These are phyloP conservation scores for Noccaea caerulescens DNA, from an alignment of 345 rosid genomes.

Conservation along the genomic window DNA sequence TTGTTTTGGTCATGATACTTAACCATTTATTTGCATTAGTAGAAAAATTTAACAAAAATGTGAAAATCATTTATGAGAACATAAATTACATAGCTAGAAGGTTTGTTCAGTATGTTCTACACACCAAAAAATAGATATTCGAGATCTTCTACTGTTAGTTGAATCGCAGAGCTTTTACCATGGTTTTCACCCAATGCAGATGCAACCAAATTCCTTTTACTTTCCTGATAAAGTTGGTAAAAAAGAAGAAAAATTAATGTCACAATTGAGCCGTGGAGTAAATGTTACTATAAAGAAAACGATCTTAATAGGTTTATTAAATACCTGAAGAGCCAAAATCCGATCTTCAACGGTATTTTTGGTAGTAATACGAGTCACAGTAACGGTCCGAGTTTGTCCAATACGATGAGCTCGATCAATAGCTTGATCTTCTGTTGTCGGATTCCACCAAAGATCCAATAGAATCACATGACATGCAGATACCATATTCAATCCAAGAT, in stretches of 20 bases:
- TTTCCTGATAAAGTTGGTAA: conserved; percentile 53
- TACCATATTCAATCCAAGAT: conserved; percentile 92
- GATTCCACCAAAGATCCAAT: conserved; percentile 97
- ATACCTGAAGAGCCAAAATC: conserved; percentile 83
- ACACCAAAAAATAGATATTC: conserved; percentile 56
- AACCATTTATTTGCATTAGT: no score
- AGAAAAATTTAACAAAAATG: no score
- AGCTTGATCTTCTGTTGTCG: conserved; percentile 59
- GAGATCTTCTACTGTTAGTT: conserved; percentile 78
- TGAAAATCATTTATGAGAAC: background rate
- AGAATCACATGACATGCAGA: conserved; percentile 92
- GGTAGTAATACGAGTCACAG: conserved; percentile 73
- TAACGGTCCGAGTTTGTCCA: conserved; percentile 92
- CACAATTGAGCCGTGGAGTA: background rate
- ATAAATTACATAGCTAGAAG: no score
- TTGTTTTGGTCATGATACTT: no score
- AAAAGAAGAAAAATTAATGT: background rate
- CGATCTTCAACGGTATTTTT: conserved; percentile 81
- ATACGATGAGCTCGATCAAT: conserved; percentile 89
- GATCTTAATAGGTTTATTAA: background rate
- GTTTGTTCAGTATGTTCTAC: conserved; percentile 33
- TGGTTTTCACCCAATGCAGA: conserved; percentile 89
- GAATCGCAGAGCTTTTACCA: conserved; percentile 61
- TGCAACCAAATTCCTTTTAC: conserved; percentile 83
- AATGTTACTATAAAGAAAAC: background rate